Conservation (phyloP, 805 yeast genomes). For the Kuraishia cidri region DNA sequence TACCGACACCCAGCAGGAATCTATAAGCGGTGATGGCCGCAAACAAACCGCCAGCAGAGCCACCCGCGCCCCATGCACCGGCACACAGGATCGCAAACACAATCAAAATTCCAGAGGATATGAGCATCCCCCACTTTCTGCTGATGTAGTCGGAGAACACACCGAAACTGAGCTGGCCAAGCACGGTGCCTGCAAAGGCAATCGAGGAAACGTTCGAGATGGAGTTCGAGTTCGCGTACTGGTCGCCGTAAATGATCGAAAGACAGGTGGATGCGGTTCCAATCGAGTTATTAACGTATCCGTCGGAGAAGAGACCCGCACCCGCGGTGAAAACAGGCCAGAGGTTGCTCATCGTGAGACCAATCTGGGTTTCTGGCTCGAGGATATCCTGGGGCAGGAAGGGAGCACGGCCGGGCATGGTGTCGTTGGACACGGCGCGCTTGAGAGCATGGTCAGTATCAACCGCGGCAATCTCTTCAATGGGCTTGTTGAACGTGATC, state of each 20-base stretch:
- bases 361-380: not conserved
- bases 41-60: slow-evolving; percentile 66
- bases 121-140: slow-evolving; percentile 76
- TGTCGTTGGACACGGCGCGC: not conserved
- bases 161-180: slow-evolving; percentile 81
- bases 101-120: slow-evolving; percentile 68
- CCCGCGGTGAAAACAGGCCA: slow-evolving; percentile 81
- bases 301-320: slow-evolving; percentile 90
- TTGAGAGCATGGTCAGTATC: too few species aligned
- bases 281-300: slow-evolving; percentile 82
- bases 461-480: slow-evolving; percentile 1
- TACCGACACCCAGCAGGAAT: slow-evolving; percentile 82
- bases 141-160: slow-evolving; percentile 71
- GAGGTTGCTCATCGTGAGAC: slow-evolving; percentile 5
- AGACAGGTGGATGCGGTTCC: slow-evolving; percentile 72
- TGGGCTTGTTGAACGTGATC: slow-evolving; percentile 17
- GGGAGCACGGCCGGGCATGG: not conserved
- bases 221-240: slow-evolving; percentile 57
- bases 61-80: slow-evolving; percentile 80
- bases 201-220: slow-evolving; percentile 76
- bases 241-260: slow-evolving; percentile 51
- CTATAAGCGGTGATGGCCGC: slow-evolving; percentile 80
- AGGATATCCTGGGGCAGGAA: not conserved
- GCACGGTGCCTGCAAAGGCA: slow-evolving; percentile 87
- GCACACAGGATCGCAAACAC: slow-evolving; percentile 72